Evolutionary conservation across 2,329 filamentous ascomycete species (phyloP), one percentile per base, ranked within the genome.

Genomic region (Colletotrichum aenigma): DNA sequence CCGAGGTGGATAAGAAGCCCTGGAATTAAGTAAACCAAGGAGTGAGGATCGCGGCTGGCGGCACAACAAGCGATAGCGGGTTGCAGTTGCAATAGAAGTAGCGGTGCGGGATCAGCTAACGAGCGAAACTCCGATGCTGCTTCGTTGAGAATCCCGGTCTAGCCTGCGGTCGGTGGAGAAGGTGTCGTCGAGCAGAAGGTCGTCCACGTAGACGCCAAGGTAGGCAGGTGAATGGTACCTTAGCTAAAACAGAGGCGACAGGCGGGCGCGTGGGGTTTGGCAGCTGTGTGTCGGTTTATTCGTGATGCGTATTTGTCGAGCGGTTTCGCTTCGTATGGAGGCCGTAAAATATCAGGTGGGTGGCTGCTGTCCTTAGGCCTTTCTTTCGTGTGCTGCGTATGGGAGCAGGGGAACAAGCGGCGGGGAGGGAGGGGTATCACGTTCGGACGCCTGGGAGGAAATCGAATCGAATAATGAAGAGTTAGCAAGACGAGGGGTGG

Each of bases 71-170:
- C 34, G 26, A 30, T 56, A 61, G 60, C 30, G 32, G 30, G 56
- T 64, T 32, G 61, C n/a, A 32, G 72, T 65, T 21, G 62, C 21
- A 34, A 62, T 48, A 67, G 38, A 52, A 36, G 30, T 36, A 64
- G 56, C 64, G 64, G 68, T 32, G 60, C 58, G 43, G 26, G 61
- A 48, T 38, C 30, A 65, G 56, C 52, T 26, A 61, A 32, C 24
- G 56, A 65, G 28, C 43, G 70, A 75, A 48, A 64, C 30, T 26
- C 70, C 26, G 64, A 73, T 48, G 62, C 64, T 73, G 67, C 64
- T 66, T 67, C 24, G n/a, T 58, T 66, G 58, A 32, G 24, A n/a
- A 34, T 24, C 58, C 43, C 52, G 66, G 66, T 65, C 56, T 73
- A 58, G 70, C 21, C 56, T 58, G 70, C 16, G 28, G 64, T 24